Conservation (phyloP, 2,329 filamentous ascomycete species). For the Colletotrichum siamense region DNA sequence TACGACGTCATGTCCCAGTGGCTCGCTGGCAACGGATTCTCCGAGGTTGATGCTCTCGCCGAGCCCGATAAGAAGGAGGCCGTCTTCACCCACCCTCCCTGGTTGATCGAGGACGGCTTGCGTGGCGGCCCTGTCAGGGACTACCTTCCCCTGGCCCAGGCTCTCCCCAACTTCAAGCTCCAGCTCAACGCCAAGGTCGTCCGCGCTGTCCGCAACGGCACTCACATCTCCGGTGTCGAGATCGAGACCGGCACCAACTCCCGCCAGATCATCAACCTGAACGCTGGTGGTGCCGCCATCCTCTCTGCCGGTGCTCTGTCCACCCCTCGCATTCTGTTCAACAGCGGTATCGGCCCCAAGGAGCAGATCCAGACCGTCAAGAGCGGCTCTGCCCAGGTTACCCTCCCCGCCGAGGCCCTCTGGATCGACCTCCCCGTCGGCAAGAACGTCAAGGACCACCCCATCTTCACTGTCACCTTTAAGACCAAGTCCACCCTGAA, state of each 20-base stretch:
- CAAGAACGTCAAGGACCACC: conserved; percentile 39
- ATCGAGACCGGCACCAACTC: conserved; percentile 23
- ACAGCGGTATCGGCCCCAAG: conserved; percentile 59
- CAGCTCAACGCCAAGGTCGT: conserved; percentile 25
- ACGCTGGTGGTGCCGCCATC: conserved; percentile 20
- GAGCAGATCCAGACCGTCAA: conserved; percentile 50
- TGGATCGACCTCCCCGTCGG: conserved; percentile 48
- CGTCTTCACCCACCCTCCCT: conserved; percentile 24
- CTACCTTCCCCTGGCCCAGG: conserved; percentile 43
- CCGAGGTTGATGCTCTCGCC: conserved; percentile 20
- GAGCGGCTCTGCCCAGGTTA: conserved; percentile 44
- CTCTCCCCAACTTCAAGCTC: conserved; percentile 41
- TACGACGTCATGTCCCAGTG: conserved; percentile 22
- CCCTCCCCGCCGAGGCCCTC: conserved; percentile 26
- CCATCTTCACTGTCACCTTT: conserved; percentile 33
- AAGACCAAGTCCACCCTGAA: conserved; percentile 29
- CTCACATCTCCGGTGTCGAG: conserved; percentile 40
- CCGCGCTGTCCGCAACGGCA: conserved; percentile 25
- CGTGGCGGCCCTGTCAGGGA: conserved; percentile 28
- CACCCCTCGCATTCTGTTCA: conserved; percentile 54
- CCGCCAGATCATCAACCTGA: conserved; percentile 26
- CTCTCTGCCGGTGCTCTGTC: conserved; percentile 25
- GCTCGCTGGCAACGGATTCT: conserved; percentile 21
- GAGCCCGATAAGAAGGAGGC: conserved; percentile 23
- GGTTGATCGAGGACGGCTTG: conserved; percentile 22